A percentile compares a stretch with the other conserved stretches of the same genome.
These are phyloP conservation scores for Emmonsiellopsis sp. DNA, from an alignment of 2,329 filamentous ascomycete genomes.

Conservation along the genomic window DNA sequence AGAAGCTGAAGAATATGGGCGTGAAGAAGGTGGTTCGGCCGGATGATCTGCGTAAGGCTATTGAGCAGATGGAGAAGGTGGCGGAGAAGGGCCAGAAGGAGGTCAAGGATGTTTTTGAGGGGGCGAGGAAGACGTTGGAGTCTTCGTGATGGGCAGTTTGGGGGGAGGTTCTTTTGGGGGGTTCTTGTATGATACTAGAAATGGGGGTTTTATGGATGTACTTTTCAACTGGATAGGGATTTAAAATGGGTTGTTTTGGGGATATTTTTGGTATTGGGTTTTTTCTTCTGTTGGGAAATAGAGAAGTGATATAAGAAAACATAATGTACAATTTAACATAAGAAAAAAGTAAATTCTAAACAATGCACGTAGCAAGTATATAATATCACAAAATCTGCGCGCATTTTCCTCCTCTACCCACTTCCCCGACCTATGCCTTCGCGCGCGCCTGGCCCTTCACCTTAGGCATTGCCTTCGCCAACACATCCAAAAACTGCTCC, in stretches of 20 bases:
- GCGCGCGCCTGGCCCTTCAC: constrained; percentile 2
- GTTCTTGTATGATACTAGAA: background rate
- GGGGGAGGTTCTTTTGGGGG: background rate
- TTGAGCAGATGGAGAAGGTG: constrained; percentile 39
- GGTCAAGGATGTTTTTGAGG: constrained; percentile 36
- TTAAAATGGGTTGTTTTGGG: background rate
- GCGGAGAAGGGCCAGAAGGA: constrained; percentile 38
- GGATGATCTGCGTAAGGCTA: constrained; percentile 37
- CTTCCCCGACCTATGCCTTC: background rate
- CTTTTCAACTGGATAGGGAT: background rate
- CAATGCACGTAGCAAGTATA: background rate
- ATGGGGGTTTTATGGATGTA: background rate
- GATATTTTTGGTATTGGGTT: too few relatives aligned
- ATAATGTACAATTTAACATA: too few relatives aligned
- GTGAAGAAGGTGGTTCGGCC: constrained; percentile 34
- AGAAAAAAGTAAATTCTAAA: too few relatives aligned
- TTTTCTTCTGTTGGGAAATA: too few relatives aligned
- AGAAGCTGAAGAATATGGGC: constrained; percentile 35
- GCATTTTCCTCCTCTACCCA: background rate
- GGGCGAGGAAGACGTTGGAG: constrained; percentile 29
- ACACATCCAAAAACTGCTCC: constrained; percentile 27
- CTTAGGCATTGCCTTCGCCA: constrained; percentile 25
- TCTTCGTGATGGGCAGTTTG: background rate
- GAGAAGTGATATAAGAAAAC: too few relatives aligned
- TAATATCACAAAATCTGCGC: background rate